Base-by-base conservation (phyloP, 495 filamentous ascomycete species). In the Cryomyces minteri region DNA sequence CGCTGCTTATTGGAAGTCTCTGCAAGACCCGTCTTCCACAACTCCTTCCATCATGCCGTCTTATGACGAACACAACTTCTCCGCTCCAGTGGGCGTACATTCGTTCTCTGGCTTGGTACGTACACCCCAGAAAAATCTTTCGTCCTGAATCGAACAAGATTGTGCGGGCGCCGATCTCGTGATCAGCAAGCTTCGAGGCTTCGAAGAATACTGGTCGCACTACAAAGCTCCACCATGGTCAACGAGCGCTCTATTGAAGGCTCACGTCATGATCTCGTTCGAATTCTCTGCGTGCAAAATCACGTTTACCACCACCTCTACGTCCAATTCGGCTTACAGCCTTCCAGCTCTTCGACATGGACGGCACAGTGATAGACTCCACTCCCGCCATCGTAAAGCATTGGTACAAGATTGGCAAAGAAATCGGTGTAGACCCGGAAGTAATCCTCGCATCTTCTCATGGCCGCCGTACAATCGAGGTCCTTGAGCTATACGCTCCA, bases 381-480 rank as follows among this genome's bases (percentile, higher is more conserved):
- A 87, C 82, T 1, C 60, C 67, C 36, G 90, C 90, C 9, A 87
- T 98, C 34, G 74, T 84, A 45, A 93, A 94, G 60, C 80, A 94
- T 62, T 98, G 90, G 90, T 42, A 40, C 51, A 94, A 88, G 34
- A 73, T 94, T 56, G 87, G 80, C 41, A 71, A 73, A 5, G 83
- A 94, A 53, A 70, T 94, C 42, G 82, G 83, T 7, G 79, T 94
- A 8, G 80, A 85, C 52, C 84, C 84, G 12, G 67, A 76, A 32
- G 70, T 77, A 18, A 95, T 95, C 50, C 69, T 94, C 8, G 73
- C 82, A 48, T 88, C 85, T 4, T 93, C 85, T 0, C 88, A 96
- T 59, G 88, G 88, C 41, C 75, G 88, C 30, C 67, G 88, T 46
- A 81, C 73, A 54, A 88, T 95, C 48, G 86, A 95, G 58, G 72